Percentiles rank a stretch among this genome's conserved stretches.
Conservation (phyloP, 2,329 filamentous ascomycete species). For the Trichoderma pleuroti region DNA sequence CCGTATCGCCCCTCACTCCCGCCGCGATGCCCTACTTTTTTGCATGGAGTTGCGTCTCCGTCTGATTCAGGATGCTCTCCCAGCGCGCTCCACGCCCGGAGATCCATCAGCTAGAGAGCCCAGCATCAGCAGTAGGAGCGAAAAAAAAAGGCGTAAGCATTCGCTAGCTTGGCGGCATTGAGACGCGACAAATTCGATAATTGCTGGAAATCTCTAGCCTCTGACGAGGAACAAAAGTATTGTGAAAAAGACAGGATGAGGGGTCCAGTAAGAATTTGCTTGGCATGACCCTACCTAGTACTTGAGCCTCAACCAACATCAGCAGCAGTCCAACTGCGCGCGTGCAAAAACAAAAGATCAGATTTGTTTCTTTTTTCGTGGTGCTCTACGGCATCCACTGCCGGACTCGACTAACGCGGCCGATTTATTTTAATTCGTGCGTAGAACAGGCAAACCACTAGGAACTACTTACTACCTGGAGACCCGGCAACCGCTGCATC, state of each 20-base stretch:
- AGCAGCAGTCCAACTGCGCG: neutral
- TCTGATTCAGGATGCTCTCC: neutral
- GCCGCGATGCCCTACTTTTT: neutral
- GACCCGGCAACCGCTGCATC: too few relatives aligned
- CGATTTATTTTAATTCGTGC: neutral
- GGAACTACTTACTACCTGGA: too few relatives aligned
- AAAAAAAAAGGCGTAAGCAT: neutral
- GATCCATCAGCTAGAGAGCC: neutral
- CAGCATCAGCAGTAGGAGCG: neutral
- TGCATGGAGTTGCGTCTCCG: neutral
- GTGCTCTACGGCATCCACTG: conserved; percentile 2
- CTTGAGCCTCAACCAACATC: neutral
- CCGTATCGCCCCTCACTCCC: neutral
- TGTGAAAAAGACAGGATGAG: neutral
- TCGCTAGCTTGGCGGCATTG: conserved; percentile 1
- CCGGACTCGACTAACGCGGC: neutral
- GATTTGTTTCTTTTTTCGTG: neutral
- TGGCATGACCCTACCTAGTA: neutral
- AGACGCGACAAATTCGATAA: neutral
- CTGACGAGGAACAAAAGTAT: neutral
- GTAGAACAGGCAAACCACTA: neutral
- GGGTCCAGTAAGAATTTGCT: neutral
- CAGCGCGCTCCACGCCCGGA: neutral
- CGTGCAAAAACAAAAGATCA: neutral
- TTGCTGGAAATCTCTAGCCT: neutral